phyloP scores from a whole-genome alignment of 805 yeast genomes.

The Saturnispora silvae region DNA sequence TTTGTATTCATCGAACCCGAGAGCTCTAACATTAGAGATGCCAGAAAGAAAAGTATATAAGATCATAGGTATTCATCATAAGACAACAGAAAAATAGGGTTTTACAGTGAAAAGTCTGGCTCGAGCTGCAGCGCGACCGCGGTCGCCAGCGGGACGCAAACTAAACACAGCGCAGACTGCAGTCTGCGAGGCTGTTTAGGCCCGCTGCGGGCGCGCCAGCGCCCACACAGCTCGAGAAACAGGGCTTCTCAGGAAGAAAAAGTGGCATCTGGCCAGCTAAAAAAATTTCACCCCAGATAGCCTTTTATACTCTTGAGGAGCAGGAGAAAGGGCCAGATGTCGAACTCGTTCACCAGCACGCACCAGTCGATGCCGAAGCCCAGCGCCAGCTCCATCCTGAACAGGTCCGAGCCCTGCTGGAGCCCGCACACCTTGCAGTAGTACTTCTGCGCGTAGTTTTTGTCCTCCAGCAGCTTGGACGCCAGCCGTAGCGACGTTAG shows the following conservation, averaged over 20 bases:
- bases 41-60: constrained; percentile 55
- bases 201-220: too few species aligned
- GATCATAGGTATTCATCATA: constrained; percentile 10
- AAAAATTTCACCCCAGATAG: too few species aligned
- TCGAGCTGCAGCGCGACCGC: neutral
- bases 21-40: constrained; percentile 81
- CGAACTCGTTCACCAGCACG: constrained; percentile 28
- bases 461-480: constrained; percentile 33
- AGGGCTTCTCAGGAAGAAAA: too few species aligned
- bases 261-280: too few species aligned
- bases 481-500: constrained; percentile 31
- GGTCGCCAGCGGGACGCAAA: neutral
- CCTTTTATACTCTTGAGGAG: constrained; percentile 3
- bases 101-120: too few species aligned
- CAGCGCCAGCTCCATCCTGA: constrained; percentile 30
- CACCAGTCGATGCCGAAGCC: constrained; percentile 34
- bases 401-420: constrained; percentile 29
- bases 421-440: constrained; percentile 38
- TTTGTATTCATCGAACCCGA: constrained; percentile 73
- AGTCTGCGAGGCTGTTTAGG: too few species aligned
- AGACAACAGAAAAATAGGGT: constrained; percentile 1
- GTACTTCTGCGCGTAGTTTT: constrained; percentile 31
- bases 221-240: too few species aligned
- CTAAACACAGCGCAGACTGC: neutral
- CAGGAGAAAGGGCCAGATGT: constrained; percentile 18